phyloP scores from a whole-genome alignment of 768 basidiomycete genomes.

The Leccinum pellstonianum region DNA sequence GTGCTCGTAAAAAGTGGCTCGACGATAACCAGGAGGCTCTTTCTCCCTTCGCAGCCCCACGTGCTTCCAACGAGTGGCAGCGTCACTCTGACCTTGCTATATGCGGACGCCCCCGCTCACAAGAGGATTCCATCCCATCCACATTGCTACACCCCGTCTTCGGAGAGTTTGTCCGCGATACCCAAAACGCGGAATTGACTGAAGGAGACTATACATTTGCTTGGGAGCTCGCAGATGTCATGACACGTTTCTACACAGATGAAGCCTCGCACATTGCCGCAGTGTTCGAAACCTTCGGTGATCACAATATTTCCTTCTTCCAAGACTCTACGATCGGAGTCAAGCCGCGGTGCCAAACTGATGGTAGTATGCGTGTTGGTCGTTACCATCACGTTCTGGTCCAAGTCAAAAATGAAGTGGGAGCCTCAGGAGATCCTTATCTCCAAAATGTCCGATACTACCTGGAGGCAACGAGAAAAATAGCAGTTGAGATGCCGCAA shows the following conservation, averaged over 20 bases:
- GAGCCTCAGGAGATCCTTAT: constrained; percentile 23
- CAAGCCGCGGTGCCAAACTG: too few relatives aligned
- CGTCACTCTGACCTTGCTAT: background rate
- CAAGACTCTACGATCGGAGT: too few relatives aligned
- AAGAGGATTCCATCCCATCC: background rate
- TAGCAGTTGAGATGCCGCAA: constrained; percentile 1
- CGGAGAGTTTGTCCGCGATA: background rate
- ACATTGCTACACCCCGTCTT: background rate
- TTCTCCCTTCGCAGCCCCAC: too few relatives aligned
- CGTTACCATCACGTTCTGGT: constrained; percentile 3
- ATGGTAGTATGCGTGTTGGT: too few relatives aligned
- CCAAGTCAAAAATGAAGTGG: constrained; percentile 26
- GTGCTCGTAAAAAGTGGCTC: background rate
- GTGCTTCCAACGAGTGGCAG: background rate
- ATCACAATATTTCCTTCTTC: too few relatives aligned
- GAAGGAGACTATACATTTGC: background rate
- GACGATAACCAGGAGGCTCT: background rate
- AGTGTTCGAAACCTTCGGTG: too few relatives aligned
- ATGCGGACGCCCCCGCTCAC: background rate
- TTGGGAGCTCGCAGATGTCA: background rate
- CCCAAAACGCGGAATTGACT: background rate
- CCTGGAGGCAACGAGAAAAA: constrained; percentile 15
- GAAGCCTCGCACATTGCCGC: background rate
- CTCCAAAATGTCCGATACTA: constrained; percentile 25
- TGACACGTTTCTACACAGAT: background rate